Base-by-base conservation (phyloP, 306 rosid species). In the Prunus mume region DNA sequence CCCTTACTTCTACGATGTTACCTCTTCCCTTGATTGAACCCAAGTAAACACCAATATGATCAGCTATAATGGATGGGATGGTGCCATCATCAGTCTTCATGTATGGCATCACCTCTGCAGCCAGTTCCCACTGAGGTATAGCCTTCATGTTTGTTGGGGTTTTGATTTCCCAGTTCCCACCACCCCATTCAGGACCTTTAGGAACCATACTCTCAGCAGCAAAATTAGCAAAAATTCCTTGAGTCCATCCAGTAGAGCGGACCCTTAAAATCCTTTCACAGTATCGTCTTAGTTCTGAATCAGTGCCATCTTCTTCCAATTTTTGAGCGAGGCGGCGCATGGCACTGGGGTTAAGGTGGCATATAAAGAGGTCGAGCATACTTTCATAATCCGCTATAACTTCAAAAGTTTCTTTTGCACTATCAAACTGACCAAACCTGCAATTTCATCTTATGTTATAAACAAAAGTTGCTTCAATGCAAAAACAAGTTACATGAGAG, bases 201-300 rank as follows among this genome's bases (percentile, higher is more conserved):
- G 99, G 99, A 86, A 96, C 92, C 99, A 96, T 88, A 81, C 99
- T 96, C 83, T 96, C 99, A 19, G 99, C 99, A 74, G 99, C 93
- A 52, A 96, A 96, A 87, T 96, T 96, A 24, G 99, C 97, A 79
- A 96, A 96, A 81, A 96, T 96, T 45, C 99, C 99, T 82, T 92
- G 99, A 51, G 98, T 96, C 99, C 99, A 96, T 76, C 98, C 99
- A 27, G 88, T 86, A 47, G 99, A 96, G 70, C 99, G 93, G 67
- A 87, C 84, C 80, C 98, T 88, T 82, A 96, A 86, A 79, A 96
- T 92, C 85, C 99, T 91, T 85, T 96, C 99, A 86, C 97, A 89
- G 81, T 92, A 76, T 80, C 99, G 88, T 88, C 99, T 92, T 84
- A 96, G 77, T 89, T 96, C 99, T 43, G 99, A 91, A 83, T 92